Base-by-base conservation (phyloP, 2,329 filamentous ascomycete species). In the Aureobasidium sp. region DNA sequence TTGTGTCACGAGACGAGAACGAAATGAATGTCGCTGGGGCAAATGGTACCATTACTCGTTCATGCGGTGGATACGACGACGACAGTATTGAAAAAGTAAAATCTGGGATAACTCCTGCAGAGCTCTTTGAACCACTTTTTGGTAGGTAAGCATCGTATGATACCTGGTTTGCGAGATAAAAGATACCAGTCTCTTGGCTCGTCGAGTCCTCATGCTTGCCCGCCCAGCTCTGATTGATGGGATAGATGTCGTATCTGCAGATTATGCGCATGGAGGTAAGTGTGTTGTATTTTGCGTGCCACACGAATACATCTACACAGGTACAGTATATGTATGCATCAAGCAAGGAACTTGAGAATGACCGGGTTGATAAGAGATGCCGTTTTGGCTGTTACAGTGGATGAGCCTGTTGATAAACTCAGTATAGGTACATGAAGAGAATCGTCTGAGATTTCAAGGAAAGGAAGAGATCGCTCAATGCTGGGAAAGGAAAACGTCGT, bases 401-500 rank as follows among this genome's bases (percentile, higher is more conserved):
- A 33, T 35, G 40, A 57, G 53, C 53, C 53, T 57, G 53, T 57
- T 35, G 17, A 35, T 10, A 21, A 45, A 35, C 40, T 33, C 53
- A 57, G 40, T 57, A 46, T 35, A 19, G 13, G 53, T 43, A 43
- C 51, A 53, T 40, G 25, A 33, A 21, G 5, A 37, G 15, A 55
- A 43, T 17, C 27, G 27, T 43, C 51, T 43, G 51, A 43, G n/a
- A 55, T 42, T 55, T 23, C 27, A 23, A 35, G 33, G 47, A 50
- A 50, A 25, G 19, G 17, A 49, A 58, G 29, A 58, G 11, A 49
- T 58, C 55, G 55, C 55, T 58, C 43, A 11, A 58, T 58, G 55
- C 43, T 38, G 33, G 6, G 15, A 49, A 10, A 27, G 8, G 43
- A 55, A 43, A 55, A 43, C 17, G 29, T 25, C 31, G 42, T 40